These are phyloP conservation scores for Scedosporium apiospermum DNA, from an alignment of 2,329 filamentous ascomycete genomes.

Conservation along the genomic window DNA sequence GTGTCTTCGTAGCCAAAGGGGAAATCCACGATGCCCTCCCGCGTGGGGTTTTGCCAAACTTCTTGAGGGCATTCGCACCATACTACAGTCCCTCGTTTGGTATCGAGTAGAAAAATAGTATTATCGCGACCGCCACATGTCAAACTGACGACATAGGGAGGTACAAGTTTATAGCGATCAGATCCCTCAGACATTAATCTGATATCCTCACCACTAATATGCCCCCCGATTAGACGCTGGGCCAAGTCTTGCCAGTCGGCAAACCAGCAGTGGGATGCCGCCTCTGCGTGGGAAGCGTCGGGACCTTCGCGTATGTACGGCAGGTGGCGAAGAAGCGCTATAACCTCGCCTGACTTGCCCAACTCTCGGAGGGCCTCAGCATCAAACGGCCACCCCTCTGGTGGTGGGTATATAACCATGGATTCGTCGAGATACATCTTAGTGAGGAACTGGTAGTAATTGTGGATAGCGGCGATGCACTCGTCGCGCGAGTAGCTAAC, in stretches of 20 bases:
- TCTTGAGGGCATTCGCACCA: too few relatives aligned
- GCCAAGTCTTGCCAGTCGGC: neutral
- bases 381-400: slow-evolving; percentile 18
- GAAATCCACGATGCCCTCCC: too few relatives aligned
- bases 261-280: neutral
- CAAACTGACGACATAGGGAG: too few relatives aligned
- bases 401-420: slow-evolving; percentile 15
- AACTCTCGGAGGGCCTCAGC: neutral
- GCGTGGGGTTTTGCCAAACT: too few relatives aligned
- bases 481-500: neutral
- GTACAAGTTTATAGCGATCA: too few relatives aligned
- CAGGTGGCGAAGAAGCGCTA: slow-evolving; percentile 19
- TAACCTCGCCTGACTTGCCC: slow-evolving; percentile 19
- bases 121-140: too few relatives aligned
- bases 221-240: too few relatives aligned
- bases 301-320: slow-evolving; percentile 15
- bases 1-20: too few relatives aligned
- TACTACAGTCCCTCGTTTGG: too few relatives aligned
- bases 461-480: slow-evolving; percentile 13
- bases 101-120: too few relatives aligned
- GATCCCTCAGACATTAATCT: too few relatives aligned
- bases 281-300: neutral
- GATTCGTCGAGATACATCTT: slow-evolving; percentile 16
- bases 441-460: slow-evolving; percentile 19
- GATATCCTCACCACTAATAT: too few relatives aligned